Evolutionary conservation across 352 stramenopile genomes (phyloP).

Genomic region (Phytophthora melonis): DNA sequence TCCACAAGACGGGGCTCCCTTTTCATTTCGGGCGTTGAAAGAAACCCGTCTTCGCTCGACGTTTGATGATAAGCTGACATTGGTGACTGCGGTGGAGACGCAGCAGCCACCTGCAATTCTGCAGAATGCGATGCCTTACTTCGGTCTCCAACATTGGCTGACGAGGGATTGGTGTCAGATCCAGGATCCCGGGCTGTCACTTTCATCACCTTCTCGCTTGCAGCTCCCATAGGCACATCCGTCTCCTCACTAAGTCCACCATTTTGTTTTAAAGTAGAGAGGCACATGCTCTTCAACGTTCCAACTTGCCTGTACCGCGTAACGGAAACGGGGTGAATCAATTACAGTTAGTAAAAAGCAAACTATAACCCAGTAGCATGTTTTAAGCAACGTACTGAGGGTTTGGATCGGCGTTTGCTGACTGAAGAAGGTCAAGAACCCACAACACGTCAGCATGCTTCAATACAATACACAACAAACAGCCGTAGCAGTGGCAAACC

Average conservation of each 20-base stretch:
- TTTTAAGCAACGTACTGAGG: background rate
- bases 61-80: constrained; percentile 27
- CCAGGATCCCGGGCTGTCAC: background rate
- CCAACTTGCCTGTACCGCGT: constrained; percentile 29
- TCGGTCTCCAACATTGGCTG: background rate
- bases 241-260: background rate
- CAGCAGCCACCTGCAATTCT: constrained; percentile 14
- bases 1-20: constrained; percentile 10
- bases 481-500: constrained; percentile 9
- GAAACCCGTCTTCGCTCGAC: constrained; percentile 32
- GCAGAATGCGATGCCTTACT: constrained; percentile 10
- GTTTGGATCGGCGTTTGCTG: background rate
- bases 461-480: background rate
- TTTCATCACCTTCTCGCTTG: background rate
- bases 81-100: constrained; percentile 35
- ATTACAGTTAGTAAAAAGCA: background rate
- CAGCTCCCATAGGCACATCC: constrained; percentile 6
- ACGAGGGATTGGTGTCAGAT: constrained; percentile 3
- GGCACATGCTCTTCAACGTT: constrained; percentile 43
- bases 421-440: background rate
- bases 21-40: constrained; percentile 34
- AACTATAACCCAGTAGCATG: background rate
- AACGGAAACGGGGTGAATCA: background rate
- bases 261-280: constrained; percentile 33
- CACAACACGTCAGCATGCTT: background rate